Evolutionary conservation across 345 rosid species (phyloP).

Genomic region (Salix purpurea): DNA sequence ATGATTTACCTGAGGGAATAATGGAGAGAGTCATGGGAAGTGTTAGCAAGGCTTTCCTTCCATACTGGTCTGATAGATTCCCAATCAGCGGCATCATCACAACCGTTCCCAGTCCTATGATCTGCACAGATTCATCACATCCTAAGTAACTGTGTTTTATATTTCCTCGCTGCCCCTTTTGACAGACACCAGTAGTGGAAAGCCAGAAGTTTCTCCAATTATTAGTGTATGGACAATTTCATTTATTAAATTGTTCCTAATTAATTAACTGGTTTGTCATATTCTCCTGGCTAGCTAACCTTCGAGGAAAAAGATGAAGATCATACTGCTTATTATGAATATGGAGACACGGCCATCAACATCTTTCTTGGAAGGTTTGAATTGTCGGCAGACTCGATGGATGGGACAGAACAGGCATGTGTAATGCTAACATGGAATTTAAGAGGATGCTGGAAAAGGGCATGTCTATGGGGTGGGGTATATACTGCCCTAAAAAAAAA

Average conservation of each 20-base stretch:
- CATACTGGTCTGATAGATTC: constrained; percentile 55
- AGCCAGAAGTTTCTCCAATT: too few relatives aligned
- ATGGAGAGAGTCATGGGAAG: constrained; percentile 50
- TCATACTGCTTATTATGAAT: not conserved
- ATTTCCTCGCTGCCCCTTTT: not conserved
- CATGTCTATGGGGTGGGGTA: not conserved
- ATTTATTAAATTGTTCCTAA: too few relatives aligned
- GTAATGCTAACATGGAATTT: not conserved
- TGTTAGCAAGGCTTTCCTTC: constrained; percentile 60
- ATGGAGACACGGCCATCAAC: not conserved
- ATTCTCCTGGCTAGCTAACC: not conserved
- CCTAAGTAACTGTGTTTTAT: not conserved
- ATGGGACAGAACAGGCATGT: not conserved
- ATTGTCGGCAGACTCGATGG: not conserved
- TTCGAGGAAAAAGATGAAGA: not conserved
- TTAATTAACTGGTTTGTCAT: too few relatives aligned
- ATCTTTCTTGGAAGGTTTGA: constrained; percentile 18
- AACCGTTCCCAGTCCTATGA: constrained; percentile 52
- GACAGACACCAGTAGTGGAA: too few relatives aligned
- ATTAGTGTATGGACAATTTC: too few relatives aligned
- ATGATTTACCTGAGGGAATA: constrained; percentile 40
- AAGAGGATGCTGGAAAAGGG: not conserved
- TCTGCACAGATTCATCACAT: constrained; percentile 25
- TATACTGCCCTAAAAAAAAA: not conserved
- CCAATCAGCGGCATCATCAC: constrained; percentile 60